Evolutionary conservation across 805 yeast species (phyloP), one percentile per base, ranked within the genome.

Genomic region (Kurtzmaniella fragi): DNA sequence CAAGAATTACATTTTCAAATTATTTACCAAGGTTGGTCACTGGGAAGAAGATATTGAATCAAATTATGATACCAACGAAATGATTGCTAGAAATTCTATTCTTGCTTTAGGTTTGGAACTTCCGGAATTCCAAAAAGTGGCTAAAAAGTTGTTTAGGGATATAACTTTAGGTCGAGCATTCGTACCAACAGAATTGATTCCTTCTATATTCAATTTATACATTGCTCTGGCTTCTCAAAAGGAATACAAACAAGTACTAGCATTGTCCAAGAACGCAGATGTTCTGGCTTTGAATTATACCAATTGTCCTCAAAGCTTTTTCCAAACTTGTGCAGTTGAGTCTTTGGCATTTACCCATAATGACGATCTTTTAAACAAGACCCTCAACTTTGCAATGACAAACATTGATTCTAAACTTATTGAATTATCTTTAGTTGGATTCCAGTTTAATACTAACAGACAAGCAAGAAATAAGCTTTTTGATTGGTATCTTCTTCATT

Each of bases 171-270:
- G 68, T 14, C 50, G 65, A 15, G 54, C 73, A 0, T 64, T 80
- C 30, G 52, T 54, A 7, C 86, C 89, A 2, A 62, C 62, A 36
- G 77, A 73, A 44, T 45, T 82, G 14, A 51, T 77, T 13, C 58
- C 67, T 7, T 61, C 75, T 20, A 59, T 70, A 5, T 58, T 81
- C 37, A 61, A 69, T 10, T 57, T 71, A 9, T 56, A 67, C 3
- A 60, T 78, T 27, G 53, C 59, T 23, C 57, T 59, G 5, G 59
- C 63, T 31, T 60, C 61, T 28, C 57, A 59, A 37, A 73, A 76
- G 46, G 80, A 77, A 28, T 82, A 80, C 70, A 82, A 82, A 55
- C 80, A 75, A 47, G 59, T 80, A 5, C 57, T 73, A 27, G 77
- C 75, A 26, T 53, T 81, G 14, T 74, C 71, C 10, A 78, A 77